phyloP scores from a whole-genome alignment of 768 basidiomycete species.

The Candolleomyces efflorescens region DNA sequence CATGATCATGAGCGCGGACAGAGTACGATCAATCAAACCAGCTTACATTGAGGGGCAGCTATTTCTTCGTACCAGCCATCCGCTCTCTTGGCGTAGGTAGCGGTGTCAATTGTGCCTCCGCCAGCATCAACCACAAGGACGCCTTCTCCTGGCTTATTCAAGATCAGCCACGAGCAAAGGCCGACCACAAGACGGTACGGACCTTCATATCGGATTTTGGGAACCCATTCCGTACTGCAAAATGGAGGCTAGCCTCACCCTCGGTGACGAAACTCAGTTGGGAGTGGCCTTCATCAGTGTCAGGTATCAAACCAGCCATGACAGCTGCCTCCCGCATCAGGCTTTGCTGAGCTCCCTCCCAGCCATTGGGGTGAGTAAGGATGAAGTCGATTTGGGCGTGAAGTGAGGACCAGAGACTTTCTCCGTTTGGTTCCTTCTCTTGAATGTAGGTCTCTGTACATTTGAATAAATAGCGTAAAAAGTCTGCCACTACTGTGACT shows the following conservation, averaged over 20 bases:
- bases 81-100: conserved; percentile 26
- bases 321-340: conserved; percentile 44
- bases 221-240: conserved; percentile 23
- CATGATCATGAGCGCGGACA: not conserved
- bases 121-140: conserved; percentile 41
- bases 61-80: conserved; percentile 28
- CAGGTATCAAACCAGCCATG: conserved; percentile 39
- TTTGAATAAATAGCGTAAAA: conserved; percentile 35
- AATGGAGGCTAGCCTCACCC: conserved; percentile 53
- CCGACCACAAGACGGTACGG: not conserved
- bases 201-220: not conserved
- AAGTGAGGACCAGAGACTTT: conserved; percentile 13
- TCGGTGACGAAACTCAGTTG: conserved; percentile 48
- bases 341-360: conserved; percentile 49
- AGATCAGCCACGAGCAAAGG: not conserved
- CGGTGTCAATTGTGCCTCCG: conserved; percentile 41
- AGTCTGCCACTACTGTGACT: conserved; percentile 34
- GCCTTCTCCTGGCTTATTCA: conserved; percentile 25
- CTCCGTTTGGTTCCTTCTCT: conserved; percentile 30
- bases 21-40: not conserved
- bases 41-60: conserved; percentile 12
- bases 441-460: conserved; percentile 32
- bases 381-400: conserved; percentile 36
- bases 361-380: conserved; percentile 50
- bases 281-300: conserved; percentile 22